Evolutionary conservation across 176 grass and related monocot species (phyloP), one percentile per base, ranked within the genome.

Genomic region (Oryza coarctata): DNA sequence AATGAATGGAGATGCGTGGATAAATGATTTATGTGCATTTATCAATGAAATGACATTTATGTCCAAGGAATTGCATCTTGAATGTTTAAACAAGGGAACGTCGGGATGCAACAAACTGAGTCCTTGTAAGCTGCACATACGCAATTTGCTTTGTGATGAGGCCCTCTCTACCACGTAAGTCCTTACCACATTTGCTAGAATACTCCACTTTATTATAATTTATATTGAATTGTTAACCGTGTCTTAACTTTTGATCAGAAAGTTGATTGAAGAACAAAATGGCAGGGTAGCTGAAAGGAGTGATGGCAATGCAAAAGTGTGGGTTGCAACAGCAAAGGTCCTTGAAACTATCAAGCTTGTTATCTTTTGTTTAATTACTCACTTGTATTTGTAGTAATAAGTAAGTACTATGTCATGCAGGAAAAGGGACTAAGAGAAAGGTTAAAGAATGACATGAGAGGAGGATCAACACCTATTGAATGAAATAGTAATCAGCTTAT

Each of bases 71-170:
- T 73, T 89, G 60, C 70, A 81, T 71, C 38, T 85, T 31, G 81
- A 85, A 43, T 87, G 35, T 66, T 82, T 87, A 10, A 87, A 82
- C 74, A 71, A 87, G 47, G 92, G 78, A 31, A 38, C 73, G 36
- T 69, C 73, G 14, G 80, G 75, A 85, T 94, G 94, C 86, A 85
- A 91, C 74, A 92, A 77, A 50, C 74, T 94, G 74, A 85, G 82
- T 71, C 44, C 76, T 29, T 38, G 72, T 40, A 97, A 97, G 72
- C 89, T 97, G 64, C 64, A 47, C 65, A 49, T 97, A 45, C 71
- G 94, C 63, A 97, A 93, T 91, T 87, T 94, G 52, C 75, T 97
- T 2, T 97, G 95, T 71, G 95, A 97, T 60, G 88, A 87, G 84
- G 43, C 84, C 70, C 90, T 97, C 63, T 88, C 64, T 71, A 93